Evolutionary conservation across 768 basidiomycete species (phyloP), one percentile per base, ranked within the genome.

Genomic region (Obba rivulosa): DNA sequence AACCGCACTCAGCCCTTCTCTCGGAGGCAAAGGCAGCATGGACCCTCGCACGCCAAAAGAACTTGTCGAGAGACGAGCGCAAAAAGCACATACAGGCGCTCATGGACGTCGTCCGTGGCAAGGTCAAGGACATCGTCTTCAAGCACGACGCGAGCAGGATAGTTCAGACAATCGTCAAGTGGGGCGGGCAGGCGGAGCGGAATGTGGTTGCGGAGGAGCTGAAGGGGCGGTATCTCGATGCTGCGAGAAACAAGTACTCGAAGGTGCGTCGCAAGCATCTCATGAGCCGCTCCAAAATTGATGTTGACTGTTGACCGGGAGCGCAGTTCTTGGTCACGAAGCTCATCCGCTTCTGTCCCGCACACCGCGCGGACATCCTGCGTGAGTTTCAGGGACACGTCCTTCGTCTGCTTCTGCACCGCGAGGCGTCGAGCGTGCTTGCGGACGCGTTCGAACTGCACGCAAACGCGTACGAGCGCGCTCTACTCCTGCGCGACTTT

Each of bases 71-170:
- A 18, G 65, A 78, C 21, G 86, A 94, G 58, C 80, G 92, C 20
- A 80, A 83, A 54, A 80, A 82, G 56, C 81, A 91, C 42, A 71
- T 95, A 49, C 70, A 75, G 40, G 77, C 80, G 22, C 75, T 97
- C 8, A 89, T 92, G 80, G 68, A 72, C 24, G 74, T 85, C 39
- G 81, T 92, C 18, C 79, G 85, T 18, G 92, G 91, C 4, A 81
- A 83, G 55, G 82, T 95, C 38, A 83, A 83, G 51, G 92, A 93
- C 25, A 82, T 95, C 34, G 85, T 88, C 2, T 78, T 90, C 62
- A 95, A 93, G 65, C 93, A 95, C 59, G 92, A 95, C 64, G 92
- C 91, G 8, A 92, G 90, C 59, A 79, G 85, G 54, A 91, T 91
- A 51, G 79, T 88, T 18, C 86, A 88, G 63, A 87, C 81, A 0